phyloP scores from a whole-genome alignment of 1,139 yeast species.

The Debaryomycetaceae sp. region DNA sequence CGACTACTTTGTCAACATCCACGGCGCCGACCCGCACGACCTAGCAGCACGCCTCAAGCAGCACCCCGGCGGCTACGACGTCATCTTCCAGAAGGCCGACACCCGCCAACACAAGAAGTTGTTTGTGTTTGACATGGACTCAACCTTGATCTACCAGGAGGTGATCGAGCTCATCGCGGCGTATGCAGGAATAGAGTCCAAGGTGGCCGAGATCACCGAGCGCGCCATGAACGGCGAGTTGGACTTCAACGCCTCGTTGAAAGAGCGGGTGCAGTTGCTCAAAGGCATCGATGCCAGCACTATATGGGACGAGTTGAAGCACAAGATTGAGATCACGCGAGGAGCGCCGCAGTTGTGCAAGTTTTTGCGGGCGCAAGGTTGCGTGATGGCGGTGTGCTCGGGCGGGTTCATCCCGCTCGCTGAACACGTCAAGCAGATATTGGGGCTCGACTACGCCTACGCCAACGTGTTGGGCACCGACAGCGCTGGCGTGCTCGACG shows the following conservation, averaged over 20 bases:
- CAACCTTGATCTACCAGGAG: slow-evolving; percentile 92
- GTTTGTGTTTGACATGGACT: slow-evolving; percentile 96
- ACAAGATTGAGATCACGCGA: slow-evolving; percentile 65
- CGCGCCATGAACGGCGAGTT: slow-evolving; percentile 97
- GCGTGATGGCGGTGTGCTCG: slow-evolving; percentile 79
- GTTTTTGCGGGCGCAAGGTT: slow-evolving; percentile 58
- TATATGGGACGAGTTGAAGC: slow-evolving; percentile 77
- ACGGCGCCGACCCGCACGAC: slow-evolving; percentile 10
- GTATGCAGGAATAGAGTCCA: slow-evolving; percentile 29
- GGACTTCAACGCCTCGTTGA: slow-evolving; percentile 80
- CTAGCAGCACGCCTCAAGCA: slow-evolving; percentile 9
- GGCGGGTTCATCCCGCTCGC: slow-evolving; percentile 97
- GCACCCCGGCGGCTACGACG: slow-evolving; percentile 19
- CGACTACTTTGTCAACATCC: slow-evolving; percentile 11
- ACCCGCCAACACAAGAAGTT: slow-evolving; percentile 52
- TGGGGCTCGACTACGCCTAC: slow-evolving; percentile 80
- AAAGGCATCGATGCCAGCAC: slow-evolving; percentile 72
- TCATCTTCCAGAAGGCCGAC: slow-evolving; percentile 27
- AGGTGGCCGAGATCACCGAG: slow-evolving; percentile 63
- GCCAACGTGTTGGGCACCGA: slow-evolving; percentile 70
- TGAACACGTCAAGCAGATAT: slow-evolving; percentile 57
- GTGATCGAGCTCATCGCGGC: slow-evolving; percentile 93
- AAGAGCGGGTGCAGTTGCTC: slow-evolving; percentile 68
- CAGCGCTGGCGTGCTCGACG: slow-evolving; percentile 47
- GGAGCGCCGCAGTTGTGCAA: slow-evolving; percentile 75